Evolutionary conservation across 73 alveolate genomes (phyloP).

Genomic region (Diophrys appendiculata): DNA sequence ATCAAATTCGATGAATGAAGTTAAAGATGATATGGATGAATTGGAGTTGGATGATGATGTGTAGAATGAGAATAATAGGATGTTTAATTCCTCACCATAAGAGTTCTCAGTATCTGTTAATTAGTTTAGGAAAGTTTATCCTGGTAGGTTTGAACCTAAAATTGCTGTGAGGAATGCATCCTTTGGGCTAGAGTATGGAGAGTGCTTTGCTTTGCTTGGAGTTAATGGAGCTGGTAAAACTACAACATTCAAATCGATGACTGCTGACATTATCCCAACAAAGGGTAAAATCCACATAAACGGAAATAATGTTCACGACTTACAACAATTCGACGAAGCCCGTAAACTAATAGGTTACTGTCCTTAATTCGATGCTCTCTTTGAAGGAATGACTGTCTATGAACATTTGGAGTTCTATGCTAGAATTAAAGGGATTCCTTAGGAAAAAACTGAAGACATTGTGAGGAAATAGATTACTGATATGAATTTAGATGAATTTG

Average conservation of each 20-base stretch:
- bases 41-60: conserved; percentile 54
- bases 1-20: not conserved
- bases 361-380: conserved; percentile 89
- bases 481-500: conserved; percentile 52
- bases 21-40: not conserved
- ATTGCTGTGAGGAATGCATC: conserved; percentile 92
- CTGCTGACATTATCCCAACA: conserved; percentile 90
- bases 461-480: conserved; percentile 50
- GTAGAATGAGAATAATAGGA: conserved; percentile 45
- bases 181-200: conserved; percentile 82
- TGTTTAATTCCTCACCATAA: conserved; percentile 35
- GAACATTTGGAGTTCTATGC: conserved; percentile 87
- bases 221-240: conserved; percentile 92
- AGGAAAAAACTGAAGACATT: conserved; percentile 31
- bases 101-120: conserved; percentile 60
- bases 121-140: conserved; percentile 66
- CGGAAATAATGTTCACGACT: conserved; percentile 81
- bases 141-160: conserved; percentile 66
- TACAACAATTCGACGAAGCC: conserved; percentile 25
- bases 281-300: conserved; percentile 85
- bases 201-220: conserved; percentile 82
- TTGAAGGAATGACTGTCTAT: conserved; percentile 80
- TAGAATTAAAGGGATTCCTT: conserved; percentile 67
- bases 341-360: conserved; percentile 79
- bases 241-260: conserved; percentile 77